Conservation (phyloP, 108 stramenopile genomes). For the Discostella stelligeroides region DNA sequence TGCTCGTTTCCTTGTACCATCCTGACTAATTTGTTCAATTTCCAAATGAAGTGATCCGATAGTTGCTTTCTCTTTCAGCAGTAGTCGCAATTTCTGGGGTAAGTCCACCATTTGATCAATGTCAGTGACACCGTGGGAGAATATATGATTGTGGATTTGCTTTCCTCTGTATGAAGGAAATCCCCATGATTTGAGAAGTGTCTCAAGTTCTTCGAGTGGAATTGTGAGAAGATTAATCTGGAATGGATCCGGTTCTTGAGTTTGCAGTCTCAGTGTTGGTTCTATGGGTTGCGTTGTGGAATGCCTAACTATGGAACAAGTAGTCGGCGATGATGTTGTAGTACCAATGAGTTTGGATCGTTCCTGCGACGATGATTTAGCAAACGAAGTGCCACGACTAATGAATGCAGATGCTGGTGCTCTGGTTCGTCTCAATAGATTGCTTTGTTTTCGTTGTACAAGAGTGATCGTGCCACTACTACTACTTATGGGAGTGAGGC, state of each 20-base stretch:
- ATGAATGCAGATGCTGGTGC: neutral
- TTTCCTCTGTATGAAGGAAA: slow-evolving; percentile 85
- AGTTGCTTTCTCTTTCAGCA: slow-evolving; percentile 60
- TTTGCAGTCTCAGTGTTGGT: neutral
- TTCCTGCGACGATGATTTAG: neutral
- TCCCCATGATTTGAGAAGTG: slow-evolving; percentile 59
- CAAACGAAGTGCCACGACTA: neutral
- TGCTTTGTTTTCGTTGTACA: neutral
- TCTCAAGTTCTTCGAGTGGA: slow-evolving; percentile 59
- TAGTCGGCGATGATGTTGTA: neutral
- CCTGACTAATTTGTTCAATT: slow-evolving; percentile 70
- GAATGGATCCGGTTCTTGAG: slow-evolving; percentile 13
- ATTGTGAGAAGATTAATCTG: slow-evolving; percentile 69
- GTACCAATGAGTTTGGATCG: neutral
- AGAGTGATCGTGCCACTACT: neutral
- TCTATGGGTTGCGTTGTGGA: neutral
- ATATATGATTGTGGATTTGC: slow-evolving; percentile 89
- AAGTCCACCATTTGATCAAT: slow-evolving; percentile 87
- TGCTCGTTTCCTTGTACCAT: slow-evolving; percentile 94
- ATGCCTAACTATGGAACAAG: no score
- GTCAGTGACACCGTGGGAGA: slow-evolving; percentile 68
- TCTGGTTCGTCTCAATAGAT: neutral
- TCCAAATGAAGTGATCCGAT: slow-evolving; percentile 67
- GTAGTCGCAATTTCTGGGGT: slow-evolving; percentile 66
- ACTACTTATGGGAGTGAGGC: neutral